phyloP scores from a whole-genome alignment of 257 asterid genomes.

The Penstemon davidsonii region DNA sequence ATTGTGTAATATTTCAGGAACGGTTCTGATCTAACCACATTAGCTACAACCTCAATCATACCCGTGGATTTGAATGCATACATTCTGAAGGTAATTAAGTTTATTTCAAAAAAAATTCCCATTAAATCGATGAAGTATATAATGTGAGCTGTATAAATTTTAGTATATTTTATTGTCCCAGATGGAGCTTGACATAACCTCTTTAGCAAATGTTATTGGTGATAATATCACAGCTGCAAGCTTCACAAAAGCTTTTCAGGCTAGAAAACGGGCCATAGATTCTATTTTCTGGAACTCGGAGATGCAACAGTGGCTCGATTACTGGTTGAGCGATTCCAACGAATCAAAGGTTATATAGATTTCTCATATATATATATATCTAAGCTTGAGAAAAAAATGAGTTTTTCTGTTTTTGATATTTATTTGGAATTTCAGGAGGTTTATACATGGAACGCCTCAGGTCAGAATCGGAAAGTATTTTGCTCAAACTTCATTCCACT shows the following conservation, averaged over 20 bases:
- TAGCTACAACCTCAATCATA: constrained; percentile 63
- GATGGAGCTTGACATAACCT: constrained; percentile 89
- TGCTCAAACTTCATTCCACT: constrained; percentile 84
- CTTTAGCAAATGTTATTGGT: constrained; percentile 56
- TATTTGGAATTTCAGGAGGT: constrained; percentile 40
- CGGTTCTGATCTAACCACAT: constrained; percentile 65
- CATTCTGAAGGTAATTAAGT: constrained; percentile 61
- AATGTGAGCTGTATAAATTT: too few species aligned
- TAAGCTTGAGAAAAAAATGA: neutral
- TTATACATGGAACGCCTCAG: constrained; percentile 55
- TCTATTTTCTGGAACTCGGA: constrained; percentile 70
- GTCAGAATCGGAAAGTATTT: constrained; percentile 57
- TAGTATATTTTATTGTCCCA: constrained; percentile 22
- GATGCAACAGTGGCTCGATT: constrained; percentile 87
- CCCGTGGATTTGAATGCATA: constrained; percentile 91
- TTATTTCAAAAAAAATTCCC: neutral
- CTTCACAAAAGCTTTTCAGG: constrained; percentile 55
- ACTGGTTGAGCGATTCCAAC: constrained; percentile 53
- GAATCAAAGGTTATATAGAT: constrained; percentile 36
- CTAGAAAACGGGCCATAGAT: constrained; percentile 62
- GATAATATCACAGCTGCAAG: constrained; percentile 37
- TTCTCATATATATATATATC: neutral
- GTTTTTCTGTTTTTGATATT: constrained; percentile 5
- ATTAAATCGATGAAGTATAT: neutral
- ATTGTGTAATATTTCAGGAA: constrained; percentile 43